Evolutionary conservation across 495 filamentous ascomycete genomes (phyloP), one percentile per base, ranked within the genome.

Genomic region (Astrocystis sublimbata): DNA sequence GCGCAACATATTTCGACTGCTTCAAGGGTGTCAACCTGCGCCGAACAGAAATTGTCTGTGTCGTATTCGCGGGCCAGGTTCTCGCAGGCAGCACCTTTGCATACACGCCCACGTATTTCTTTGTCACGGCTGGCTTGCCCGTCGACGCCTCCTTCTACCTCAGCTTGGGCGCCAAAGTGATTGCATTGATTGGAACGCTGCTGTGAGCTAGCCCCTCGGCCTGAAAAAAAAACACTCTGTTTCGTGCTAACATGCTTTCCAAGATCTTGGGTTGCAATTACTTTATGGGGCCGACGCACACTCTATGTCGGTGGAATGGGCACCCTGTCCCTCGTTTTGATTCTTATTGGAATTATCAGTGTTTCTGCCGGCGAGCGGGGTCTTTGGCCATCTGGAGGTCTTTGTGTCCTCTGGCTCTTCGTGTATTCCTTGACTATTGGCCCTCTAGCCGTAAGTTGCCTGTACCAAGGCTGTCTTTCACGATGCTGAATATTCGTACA

Each of bases 61-160:
- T 86, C 72, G 76, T 80, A 53, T 89, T 86, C 80, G 81, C 81
- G n/a, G 85, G 88, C 26, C 88, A 91, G 71, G 85, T 84, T 42
- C 73, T 90, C 2, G 82, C 79, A 51, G 88, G 88, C 26, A 86
- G 84, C 62, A 80, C 81, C 4, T 88, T 91, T 67, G 84, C 81
- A 56, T 86, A 87, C 60, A 89, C 85, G 61, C 84, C 83, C 17
- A 88, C 85, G 15, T 88, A 89, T 69, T 91, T 89, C 74, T 79
- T 87, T 65, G 73, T 83, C 49, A 82, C 85, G 62, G 88, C 88
- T 6, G 88, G 88, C 2, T 75, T 89, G 15, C 65, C 61, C 43
- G 53, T 71, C n/a, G 69, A 70, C 17, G 73, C 79, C 28, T 76
- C 88, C 1, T 90, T 87, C 70, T 63, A 72, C 46, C 51, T 78